Base-by-base conservation (phyloP, 2,329 filamentous ascomycete species). In the Tolypocladium ophioglossoides region DNA sequence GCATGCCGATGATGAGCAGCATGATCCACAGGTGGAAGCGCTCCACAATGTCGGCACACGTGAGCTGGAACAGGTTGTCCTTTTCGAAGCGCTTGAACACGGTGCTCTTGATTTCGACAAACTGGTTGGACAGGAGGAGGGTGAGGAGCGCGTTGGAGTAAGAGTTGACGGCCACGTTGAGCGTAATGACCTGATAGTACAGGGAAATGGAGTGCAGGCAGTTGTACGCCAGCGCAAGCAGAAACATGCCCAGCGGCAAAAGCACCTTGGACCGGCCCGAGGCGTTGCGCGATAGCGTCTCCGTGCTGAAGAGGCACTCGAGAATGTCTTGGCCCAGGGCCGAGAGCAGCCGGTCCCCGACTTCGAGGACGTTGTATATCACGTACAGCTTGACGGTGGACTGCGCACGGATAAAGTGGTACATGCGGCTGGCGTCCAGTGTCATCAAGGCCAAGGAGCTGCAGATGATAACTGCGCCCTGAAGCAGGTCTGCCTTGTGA, bases 41-140 rank as follows among this genome's bases (percentile, higher is more conserved):
- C 71, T 99, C 94, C 2, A 99, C 94, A 37, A 99, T 86, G 66
- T 99, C 94, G 4, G 94, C 92, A 61, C 94, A 99, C 0, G 92
- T 95, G 16, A 99, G 78, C 68, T 99, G 94, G 66, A 99, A 99
- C 0, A 96, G 75, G 60, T 96, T 97, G 66, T 99, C 94, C 68
- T 96, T 97, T 64, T 99, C 94, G 59, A 97, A 95, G 57, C 92
- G 94, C 74, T 99, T 97, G 77, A 99, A 99, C 1, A 99, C 95
- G 0, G 91, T 95, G 57, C 89, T 89, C 67, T 99, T 99, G 76
- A 99, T 96, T 72, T 99, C 94, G 46, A 99, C 94, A 64, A 99
- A 99, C 66, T 99, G 95, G 66, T 97, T 99, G 8, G 91, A 96
- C 67, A 99, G 83, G 2, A 99, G 77, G 1, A 99, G 80, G 0